phyloP scores from a whole-genome alignment of 768 basidiomycete genomes.

The Mycena olivaceomarginata region DNA sequence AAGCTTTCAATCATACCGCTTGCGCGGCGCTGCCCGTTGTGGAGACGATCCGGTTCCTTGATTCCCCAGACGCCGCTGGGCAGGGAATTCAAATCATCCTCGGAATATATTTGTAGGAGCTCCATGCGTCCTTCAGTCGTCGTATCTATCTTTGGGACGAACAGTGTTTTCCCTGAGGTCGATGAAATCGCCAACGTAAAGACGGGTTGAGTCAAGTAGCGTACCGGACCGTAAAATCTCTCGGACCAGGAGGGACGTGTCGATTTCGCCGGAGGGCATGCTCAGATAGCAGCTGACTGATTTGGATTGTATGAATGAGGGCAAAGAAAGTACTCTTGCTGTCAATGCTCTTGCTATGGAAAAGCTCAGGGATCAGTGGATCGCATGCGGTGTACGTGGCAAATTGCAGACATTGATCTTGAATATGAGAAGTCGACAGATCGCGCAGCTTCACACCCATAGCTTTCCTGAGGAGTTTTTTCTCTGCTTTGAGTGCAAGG shows the following conservation, averaged over 20 bases:
- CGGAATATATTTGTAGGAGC: constrained; percentile 76
- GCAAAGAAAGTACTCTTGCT: constrained; percentile 66
- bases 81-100: constrained; percentile 74
- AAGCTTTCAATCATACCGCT: constrained; percentile 65
- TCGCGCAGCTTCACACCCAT: constrained; percentile 65
- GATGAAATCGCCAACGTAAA: neutral
- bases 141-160: constrained; percentile 78
- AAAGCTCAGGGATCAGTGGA: constrained; percentile 24
- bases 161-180: constrained; percentile 77
- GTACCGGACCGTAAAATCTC: constrained; percentile 74
- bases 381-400: neutral
- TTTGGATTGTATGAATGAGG: constrained; percentile 69
- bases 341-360: constrained; percentile 68
- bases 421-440: constrained; percentile 65
- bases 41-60: constrained; percentile 74
- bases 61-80: constrained; percentile 85
- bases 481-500: constrained; percentile 65
- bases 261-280: constrained; percentile 84
- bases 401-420: constrained; percentile 73
- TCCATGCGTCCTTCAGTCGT: constrained; percentile 74
- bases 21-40: constrained; percentile 65
- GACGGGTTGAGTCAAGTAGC: constrained; percentile 37
- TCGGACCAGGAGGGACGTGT: constrained; percentile 72
- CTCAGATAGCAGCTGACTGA: constrained; percentile 86
- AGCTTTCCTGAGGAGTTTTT: constrained; percentile 72